Evolutionary conservation across 192 early-diverging fungal genomes (phyloP), one percentile per base, ranked within the genome.

Genomic region (Thoreauomyces humboldtii): DNA sequence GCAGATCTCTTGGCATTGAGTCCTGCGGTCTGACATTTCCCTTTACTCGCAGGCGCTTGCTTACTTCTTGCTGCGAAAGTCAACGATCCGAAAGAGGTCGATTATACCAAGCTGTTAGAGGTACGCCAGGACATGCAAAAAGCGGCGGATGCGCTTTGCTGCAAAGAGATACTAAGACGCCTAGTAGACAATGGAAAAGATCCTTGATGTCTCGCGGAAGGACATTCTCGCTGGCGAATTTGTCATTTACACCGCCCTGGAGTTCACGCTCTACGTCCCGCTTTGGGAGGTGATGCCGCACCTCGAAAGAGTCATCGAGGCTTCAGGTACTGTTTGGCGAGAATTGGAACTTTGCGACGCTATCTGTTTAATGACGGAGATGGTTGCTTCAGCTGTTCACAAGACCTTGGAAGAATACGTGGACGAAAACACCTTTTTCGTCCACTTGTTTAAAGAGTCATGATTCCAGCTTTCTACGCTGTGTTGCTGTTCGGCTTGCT

Each of bases 271-370:
- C 17, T 96, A 89, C 76, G 67, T 96, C 17, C 90, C 96, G 0
- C 70, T 82, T 21, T 81, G 85, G 65, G 93, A 96, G 73, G 87
- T 97, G 36, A 85, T 92, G 83, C 95, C 96, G 0, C 96, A 99
- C 70, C 86, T 99, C 59, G 83, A 92, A 59, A 85, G 89, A 44
- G 89, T 96, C 70, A 81, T 92, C 21, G 69, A 71, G 34, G 71
- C 65, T 3, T 57, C 69, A 43, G 51, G 75, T 77, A 33, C 33
- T n/a, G n/a, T n/a, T n/a, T n/a, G n/a, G n/a, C n/a, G n/a, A n/a
- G n/a, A n/a, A n/a, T n/a, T n/a, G n/a, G n/a, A n/a, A n/a, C n/a
- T n/a, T n/a, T n/a, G n/a, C n/a, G n/a, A n/a, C n/a, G n/a, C n/a
- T n/a, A n/a, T n/a, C n/a, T n/a, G n/a, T n/a, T n/a, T n/a, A n/a